Evolutionary conservation across 345 rosid genomes (phyloP).

Genomic region (Lepidium didymum): DNA sequence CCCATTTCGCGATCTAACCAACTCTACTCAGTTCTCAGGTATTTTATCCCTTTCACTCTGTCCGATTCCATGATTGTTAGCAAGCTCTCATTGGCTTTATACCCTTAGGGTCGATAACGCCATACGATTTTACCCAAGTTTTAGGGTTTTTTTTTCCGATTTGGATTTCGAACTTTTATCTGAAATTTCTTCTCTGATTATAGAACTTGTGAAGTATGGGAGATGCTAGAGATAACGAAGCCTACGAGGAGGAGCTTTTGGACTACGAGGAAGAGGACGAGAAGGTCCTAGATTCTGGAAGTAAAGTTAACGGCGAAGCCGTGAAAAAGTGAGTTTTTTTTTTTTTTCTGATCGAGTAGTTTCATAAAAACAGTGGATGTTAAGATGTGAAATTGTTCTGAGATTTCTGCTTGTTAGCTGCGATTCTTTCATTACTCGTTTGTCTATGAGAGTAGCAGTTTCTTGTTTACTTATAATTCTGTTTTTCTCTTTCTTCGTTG

Average conservation of each 20-base stretch:
- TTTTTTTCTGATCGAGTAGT: neutral
- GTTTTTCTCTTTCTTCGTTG: neutral
- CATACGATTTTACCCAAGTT: neutral
- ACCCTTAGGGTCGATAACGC: neutral
- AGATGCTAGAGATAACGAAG: slow-evolving; percentile 88
- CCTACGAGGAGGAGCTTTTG: slow-evolving; percentile 98
- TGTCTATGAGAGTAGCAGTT: neutral
- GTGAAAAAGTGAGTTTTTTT: slow-evolving; percentile 62
- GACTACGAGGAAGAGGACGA: slow-evolving; percentile 98
- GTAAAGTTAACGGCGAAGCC: slow-evolving; percentile 79
- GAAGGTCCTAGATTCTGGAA: slow-evolving; percentile 63
- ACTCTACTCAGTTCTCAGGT: slow-evolving; percentile 26
- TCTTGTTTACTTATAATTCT: too few relatives aligned
- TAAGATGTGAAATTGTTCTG: neutral
- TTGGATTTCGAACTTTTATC: slow-evolving; percentile 3
- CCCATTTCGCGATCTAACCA: neutral
- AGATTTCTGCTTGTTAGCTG: neutral
- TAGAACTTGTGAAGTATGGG: slow-evolving; percentile 49
- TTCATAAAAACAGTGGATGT: neutral
- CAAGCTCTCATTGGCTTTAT: neutral
- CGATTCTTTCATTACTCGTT: neutral
- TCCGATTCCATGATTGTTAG: neutral
- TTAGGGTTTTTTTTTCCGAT: neutral
- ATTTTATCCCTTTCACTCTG: neutral
- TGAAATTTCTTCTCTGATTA: neutral